These are phyloP conservation scores for Sungouiella thailandica DNA, from an alignment of 805 yeast genomes.

Conservation along the genomic window DNA sequence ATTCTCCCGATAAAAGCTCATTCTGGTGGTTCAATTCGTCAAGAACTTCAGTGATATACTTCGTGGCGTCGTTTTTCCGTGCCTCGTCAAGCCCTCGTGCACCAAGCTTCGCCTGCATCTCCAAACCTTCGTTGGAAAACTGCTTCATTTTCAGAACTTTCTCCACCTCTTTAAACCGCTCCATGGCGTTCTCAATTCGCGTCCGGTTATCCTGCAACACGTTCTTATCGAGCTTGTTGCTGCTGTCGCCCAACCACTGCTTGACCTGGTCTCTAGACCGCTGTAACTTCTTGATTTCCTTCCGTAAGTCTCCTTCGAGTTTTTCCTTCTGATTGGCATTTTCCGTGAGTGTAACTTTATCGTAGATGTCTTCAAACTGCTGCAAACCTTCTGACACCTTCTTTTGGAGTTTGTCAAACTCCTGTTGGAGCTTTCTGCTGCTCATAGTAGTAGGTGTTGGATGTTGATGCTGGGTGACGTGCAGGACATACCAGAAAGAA, in stretches of 20 bases:
- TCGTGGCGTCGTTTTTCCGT: constrained; percentile 68
- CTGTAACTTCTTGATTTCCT: constrained; percentile 92
- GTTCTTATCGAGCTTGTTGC: constrained; percentile 67
- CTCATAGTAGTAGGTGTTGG: constrained; percentile 24
- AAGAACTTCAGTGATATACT: constrained; percentile 63
- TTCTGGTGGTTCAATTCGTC: constrained; percentile 80
- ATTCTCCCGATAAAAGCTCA: constrained; percentile 72
- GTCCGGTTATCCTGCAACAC: constrained; percentile 53
- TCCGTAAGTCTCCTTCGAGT: constrained; percentile 84
- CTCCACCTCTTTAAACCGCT: constrained; percentile 90
- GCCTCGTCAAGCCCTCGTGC: constrained; percentile 47
- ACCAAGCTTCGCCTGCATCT: constrained; percentile 52
- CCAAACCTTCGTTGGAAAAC: constrained; percentile 87
- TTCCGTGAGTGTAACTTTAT: constrained; percentile 75
- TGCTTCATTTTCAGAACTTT: constrained; percentile 91
- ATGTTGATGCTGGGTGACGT: background rate
- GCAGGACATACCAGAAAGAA: background rate
- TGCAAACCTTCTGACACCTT: constrained; percentile 85
- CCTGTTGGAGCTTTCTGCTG: constrained; percentile 49
- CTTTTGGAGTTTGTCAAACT: constrained; percentile 91
- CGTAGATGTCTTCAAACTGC: constrained; percentile 80
- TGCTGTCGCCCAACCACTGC: constrained; percentile 88
- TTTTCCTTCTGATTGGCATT: constrained; percentile 89
- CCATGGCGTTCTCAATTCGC: constrained; percentile 89
- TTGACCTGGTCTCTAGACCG: constrained; percentile 92